Conservation (phyloP, 73 alveolate genomes). For the Tetrahymena malaccensis region DNA sequence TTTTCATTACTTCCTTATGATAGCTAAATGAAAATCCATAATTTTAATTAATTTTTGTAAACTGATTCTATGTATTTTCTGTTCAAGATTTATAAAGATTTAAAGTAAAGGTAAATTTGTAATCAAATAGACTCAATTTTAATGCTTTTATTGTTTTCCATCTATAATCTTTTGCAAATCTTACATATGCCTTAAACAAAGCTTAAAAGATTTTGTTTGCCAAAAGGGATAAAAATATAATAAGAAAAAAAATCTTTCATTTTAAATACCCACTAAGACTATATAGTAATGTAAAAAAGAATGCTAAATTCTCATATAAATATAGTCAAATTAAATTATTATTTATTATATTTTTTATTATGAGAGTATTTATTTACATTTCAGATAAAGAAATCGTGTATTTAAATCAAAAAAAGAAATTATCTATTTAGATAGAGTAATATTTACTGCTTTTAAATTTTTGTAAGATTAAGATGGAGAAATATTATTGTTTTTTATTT, state of each 20-base stretch:
- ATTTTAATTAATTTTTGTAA: not conserved
- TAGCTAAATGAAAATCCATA: not conserved
- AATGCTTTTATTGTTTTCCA: too few species aligned
- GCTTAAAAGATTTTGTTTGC: not conserved
- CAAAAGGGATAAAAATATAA: too few species aligned
- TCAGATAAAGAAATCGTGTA: not conserved
- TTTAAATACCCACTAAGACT: too few species aligned
- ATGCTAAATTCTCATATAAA: not conserved
- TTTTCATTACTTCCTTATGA: not conserved
- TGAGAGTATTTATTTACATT: not conserved
- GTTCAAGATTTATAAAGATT: not conserved
- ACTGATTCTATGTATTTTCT: not conserved
- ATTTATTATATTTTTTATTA: too few species aligned
- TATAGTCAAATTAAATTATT: too few species aligned
- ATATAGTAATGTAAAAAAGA: too few species aligned
- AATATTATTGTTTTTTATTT: too few species aligned
- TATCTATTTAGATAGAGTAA: too few species aligned
- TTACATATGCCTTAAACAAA: not conserved
- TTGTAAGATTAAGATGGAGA: too few species aligned
- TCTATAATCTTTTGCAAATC: not conserved
- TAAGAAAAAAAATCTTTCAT: too few species aligned
- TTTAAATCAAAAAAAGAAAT: too few species aligned
- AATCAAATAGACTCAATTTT: not conserved
- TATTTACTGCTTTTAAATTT: too few species aligned
- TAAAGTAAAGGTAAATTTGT: not conserved